Percentiles rank a stretch among this genome's conserved stretches.
These are phyloP conservation scores for Porphyrellus cyaneotinctus DNA, from an alignment of 768 basidiomycete species.

Conservation along the genomic window DNA sequence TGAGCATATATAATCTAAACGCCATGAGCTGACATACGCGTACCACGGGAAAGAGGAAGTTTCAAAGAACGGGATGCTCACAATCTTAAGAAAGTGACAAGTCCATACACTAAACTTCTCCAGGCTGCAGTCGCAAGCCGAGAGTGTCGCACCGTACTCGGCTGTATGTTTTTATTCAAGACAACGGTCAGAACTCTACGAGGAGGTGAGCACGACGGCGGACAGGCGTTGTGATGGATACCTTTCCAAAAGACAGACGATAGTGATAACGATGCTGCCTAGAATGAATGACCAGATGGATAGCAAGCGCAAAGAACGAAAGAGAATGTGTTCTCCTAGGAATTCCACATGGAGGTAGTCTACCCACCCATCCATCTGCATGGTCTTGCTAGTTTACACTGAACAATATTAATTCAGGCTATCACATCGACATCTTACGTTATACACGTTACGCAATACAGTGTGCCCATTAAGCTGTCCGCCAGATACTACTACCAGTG, in stretches of 20 bases:
- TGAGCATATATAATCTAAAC: constrained; percentile 64
- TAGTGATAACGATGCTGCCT: constrained; percentile 41
- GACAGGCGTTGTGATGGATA: constrained; percentile 23
- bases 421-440: constrained; percentile 7
- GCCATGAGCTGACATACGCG: background rate
- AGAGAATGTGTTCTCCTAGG: constrained; percentile 44
- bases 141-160: constrained; percentile 38
- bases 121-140: constrained; percentile 47
- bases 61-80: constrained; percentile 30
- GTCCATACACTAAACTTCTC: constrained; percentile 52
- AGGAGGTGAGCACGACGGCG: background rate
- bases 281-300: constrained; percentile 48
- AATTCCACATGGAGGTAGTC: constrained; percentile 43
- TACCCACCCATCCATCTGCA: constrained; percentile 42
- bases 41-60: background rate
- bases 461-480: too few species aligned
- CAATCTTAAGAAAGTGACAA: constrained; percentile 59
- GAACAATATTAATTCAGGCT: background rate
- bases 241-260: constrained; percentile 58
- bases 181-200: constrained; percentile 48
- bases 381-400: too few species aligned
- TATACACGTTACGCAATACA: background rate
- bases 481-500: too few species aligned
- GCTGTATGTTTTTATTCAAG: constrained; percentile 46
- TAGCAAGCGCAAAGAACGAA: constrained; percentile 39